Base-by-base conservation (phyloP, 2,329 filamentous ascomycete species). In the Aureobasidium leucospermi region DNA sequence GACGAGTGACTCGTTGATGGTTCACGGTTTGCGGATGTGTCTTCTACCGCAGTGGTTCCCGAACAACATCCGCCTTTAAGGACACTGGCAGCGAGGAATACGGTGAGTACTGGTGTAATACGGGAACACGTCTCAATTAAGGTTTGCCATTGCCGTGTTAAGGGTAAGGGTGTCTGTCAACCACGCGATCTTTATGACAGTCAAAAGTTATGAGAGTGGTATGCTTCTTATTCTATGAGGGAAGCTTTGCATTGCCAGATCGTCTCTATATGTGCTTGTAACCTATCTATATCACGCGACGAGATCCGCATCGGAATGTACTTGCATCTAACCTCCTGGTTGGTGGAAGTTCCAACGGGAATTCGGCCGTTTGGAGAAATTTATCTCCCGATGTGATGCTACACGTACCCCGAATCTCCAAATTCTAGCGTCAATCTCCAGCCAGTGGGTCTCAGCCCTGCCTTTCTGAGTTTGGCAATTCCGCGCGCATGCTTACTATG, bases 321-420 rank as follows among this genome's bases (percentile, higher is more conserved):
- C 11, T 52, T 52, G 36, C 31, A 16, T 29, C 23, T 36, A 9
- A 13, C 19, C 13, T n/a, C n/a, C n/a, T 52, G 48, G 48, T 52
- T 52, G 48, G 48, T 52, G 48, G 48, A 52, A 52, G 36, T 51
- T 51, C 47, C 32, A 28, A 16, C 47, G 34, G 32, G 15, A 49
- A 52, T 36, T 52, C 41, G 48, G 7, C 48, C 48, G 36, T 41
- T 39, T 52, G 13, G 34, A 41, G 48, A 39, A 49, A 49, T 38
- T 49, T 7, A 28, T 38, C 47, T 49, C 28, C 16, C 47, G 47
- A 49, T 29, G 48, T 23, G 23, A 23, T 23, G 23, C 23, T 23
- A 36, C 41, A 29, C n/a, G 23, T 16, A 31, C 48, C 48, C 48
- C 36, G 48, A 52, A 16, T 52, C 36, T 41, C 48, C 36, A 52